phyloP scores from a whole-genome alignment of 2,329 filamentous ascomycete species.

The Cordyceps tenuipes region DNA sequence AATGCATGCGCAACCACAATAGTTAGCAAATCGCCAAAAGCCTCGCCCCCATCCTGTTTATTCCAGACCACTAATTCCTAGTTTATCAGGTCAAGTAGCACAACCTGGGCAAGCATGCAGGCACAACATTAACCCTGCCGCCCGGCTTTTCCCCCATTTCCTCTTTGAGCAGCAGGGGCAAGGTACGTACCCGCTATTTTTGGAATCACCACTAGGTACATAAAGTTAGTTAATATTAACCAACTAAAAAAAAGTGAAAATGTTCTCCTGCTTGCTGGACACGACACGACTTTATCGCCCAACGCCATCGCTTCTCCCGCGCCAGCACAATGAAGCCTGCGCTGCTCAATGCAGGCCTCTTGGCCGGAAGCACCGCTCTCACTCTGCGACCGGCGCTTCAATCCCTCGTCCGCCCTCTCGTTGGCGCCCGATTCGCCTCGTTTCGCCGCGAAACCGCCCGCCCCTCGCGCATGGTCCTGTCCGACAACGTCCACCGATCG shows the following conservation, averaged over 20 bases:
- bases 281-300: not conserved
- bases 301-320: not conserved
- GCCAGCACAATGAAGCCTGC: constrained; percentile 4
- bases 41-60: too few species aligned
- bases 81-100: too few species aligned
- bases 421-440: constrained; percentile 1
- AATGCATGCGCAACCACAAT: not conserved
- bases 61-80: too few species aligned
- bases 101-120: not conserved
- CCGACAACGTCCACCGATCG: constrained; percentile 40
- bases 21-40: too few species aligned
- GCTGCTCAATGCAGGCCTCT: not conserved
- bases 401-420: not conserved
- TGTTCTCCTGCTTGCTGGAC: constrained; percentile 4
- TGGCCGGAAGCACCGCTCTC: not conserved
- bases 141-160: not conserved
- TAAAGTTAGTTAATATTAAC: too few species aligned
- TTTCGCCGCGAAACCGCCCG: not conserved
- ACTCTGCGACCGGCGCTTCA: not conserved
- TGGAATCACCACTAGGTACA: not conserved
- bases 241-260: constrained; percentile 3
- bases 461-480: constrained; percentile 48
- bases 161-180: not conserved
- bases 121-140: not conserved
- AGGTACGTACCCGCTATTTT: constrained; percentile 8